Conservation (phyloP, 2,329 filamentous ascomycete species). For the Pseudogymnoascus sp. region DNA sequence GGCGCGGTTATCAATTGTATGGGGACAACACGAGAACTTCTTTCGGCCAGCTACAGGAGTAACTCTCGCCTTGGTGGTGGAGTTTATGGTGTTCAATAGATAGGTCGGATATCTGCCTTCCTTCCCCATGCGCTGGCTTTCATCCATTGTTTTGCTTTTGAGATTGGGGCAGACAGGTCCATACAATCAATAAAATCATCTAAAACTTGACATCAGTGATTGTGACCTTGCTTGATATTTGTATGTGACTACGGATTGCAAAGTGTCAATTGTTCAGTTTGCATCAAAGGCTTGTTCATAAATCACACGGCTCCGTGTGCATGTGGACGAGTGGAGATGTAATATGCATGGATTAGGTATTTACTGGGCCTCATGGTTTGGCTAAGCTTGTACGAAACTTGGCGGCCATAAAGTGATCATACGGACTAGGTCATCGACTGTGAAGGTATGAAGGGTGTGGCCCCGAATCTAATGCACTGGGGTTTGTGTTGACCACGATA, state of each 20-base stretch:
- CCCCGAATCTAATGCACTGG: neutral
- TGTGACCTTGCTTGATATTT: neutral
- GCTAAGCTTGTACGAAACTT: neutral
- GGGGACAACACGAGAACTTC: neutral
- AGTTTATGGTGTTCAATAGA: neutral
- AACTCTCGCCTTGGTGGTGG: constrained; percentile 7
- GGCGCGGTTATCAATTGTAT: neutral
- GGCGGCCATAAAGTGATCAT: neutral
- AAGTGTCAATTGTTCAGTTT: neutral
- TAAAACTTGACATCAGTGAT: neutral
- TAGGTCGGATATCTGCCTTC: constrained; percentile 5
- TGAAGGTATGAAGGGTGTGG: neutral
- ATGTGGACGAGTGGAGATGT: neutral
- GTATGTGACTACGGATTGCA: neutral
- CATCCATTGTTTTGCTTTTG: neutral
- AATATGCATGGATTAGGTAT: neutral
- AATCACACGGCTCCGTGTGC: no score
- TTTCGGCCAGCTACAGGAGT: neutral
- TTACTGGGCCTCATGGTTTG: neutral
- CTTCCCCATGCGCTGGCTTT: neutral
- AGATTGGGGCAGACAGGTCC: neutral
- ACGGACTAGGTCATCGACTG: neutral
- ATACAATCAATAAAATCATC: neutral
- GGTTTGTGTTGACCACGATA: neutral
- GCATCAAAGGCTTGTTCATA: neutral